These are phyloP conservation scores for Helminthosporium solani DNA, from an alignment of 2,329 filamentous ascomycete genomes.

Conservation along the genomic window DNA sequence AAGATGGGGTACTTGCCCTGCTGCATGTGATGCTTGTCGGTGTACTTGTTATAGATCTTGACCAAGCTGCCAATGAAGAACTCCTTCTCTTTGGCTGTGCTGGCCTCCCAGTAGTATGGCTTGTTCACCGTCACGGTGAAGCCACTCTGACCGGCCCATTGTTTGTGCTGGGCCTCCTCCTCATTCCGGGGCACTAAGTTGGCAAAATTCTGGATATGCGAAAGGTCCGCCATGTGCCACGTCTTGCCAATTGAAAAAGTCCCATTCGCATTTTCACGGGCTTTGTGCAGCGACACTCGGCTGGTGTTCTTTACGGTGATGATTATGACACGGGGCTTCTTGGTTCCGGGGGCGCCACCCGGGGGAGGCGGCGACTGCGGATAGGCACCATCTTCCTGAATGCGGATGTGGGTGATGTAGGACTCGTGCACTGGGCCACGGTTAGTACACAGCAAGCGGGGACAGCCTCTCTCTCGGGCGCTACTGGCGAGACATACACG, in stretches of 20 bases:
- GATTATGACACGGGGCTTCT: constrained; percentile 89
- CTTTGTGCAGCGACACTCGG: constrained; percentile 93
- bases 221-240: constrained; percentile 92
- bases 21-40: constrained; percentile 41
- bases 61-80: constrained; percentile 96
- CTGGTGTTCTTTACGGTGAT: constrained; percentile 91
- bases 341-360: constrained; percentile 68
- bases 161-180: constrained; percentile 61
- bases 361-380: constrained; percentile 84
- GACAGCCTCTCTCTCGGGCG: neutral
- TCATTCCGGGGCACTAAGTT: constrained; percentile 58
- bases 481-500: constrained; percentile 59
- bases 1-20: constrained; percentile 78
- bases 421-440: constrained; percentile 70
- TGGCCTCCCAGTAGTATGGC: constrained; percentile 95
- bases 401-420: constrained; percentile 95
- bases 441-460: constrained; percentile 2
- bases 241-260: constrained; percentile 98
- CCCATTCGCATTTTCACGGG: constrained; percentile 89
- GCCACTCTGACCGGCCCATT: constrained; percentile 80
- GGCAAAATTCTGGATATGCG: constrained; percentile 78
- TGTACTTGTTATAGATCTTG: constrained; percentile 97
- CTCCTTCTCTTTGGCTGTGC: constrained; percentile 93
- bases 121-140: constrained; percentile 89
- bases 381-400: constrained; percentile 81